Conservation (phyloP, 1,284 basidiomycete species). For the Heterobasidion parviporum region DNA sequence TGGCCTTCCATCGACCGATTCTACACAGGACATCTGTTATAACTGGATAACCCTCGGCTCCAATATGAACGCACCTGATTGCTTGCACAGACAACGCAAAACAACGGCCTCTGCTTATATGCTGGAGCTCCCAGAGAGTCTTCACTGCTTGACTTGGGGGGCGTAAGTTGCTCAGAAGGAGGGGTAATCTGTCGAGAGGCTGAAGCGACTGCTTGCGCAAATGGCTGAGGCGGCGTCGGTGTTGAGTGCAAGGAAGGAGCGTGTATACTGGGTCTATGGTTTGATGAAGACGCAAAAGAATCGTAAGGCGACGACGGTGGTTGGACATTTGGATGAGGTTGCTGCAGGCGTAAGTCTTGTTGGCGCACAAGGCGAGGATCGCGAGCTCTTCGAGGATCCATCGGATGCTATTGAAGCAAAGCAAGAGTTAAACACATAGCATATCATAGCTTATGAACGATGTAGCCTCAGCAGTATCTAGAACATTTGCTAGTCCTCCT, state of each 20-base stretch:
- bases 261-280: constrained; percentile 7
- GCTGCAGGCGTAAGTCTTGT: constrained; percentile 57
- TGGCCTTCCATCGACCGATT: constrained; percentile 99
- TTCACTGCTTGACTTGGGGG: not conserved
- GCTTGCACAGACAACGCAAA: constrained; percentile 97
- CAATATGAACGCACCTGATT: constrained; percentile 68
- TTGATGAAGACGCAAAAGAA: constrained; percentile 15
- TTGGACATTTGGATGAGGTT: constrained; percentile 31
- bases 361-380: constrained; percentile 68
- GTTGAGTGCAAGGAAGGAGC: constrained; percentile 20
- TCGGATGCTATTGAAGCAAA: constrained; percentile 19
- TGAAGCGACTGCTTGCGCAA: constrained; percentile 18
- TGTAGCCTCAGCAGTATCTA: constrained; percentile 76
- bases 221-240: constrained; percentile 24
- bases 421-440: constrained; percentile 9
- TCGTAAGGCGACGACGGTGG: constrained; percentile 12
- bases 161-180: constrained; percentile 5
- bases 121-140: constrained; percentile 10
- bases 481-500: constrained; percentile 71
- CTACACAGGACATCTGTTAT: constrained; percentile 30
- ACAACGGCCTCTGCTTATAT: constrained; percentile 68
- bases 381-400: constrained; percentile 75
- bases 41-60: constrained; percentile 7
- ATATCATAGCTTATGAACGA: not conserved
- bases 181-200: constrained; percentile 1